Percentiles rank a stretch among this genome's conserved stretches.
phyloP scores from a whole-genome alignment of 371 early-diverging fungal species.

The Syncephalis fuscata region DNA sequence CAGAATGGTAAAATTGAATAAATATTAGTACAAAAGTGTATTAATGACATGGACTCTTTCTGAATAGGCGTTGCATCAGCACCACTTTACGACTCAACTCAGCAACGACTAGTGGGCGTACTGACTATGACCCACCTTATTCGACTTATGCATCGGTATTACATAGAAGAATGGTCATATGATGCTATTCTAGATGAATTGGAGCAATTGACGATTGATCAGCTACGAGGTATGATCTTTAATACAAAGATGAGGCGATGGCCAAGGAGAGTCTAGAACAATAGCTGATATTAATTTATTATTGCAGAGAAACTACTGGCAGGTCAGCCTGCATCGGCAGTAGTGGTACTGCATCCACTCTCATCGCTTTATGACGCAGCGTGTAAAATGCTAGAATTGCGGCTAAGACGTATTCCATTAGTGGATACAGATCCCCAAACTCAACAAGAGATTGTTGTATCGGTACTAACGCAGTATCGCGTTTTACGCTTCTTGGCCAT shows the following conservation, averaged over 20 bases:
- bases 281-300: constrained; percentile 2
- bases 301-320: constrained; percentile 35
- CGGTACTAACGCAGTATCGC: constrained; percentile 79
- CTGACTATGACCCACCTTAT: constrained; percentile 86
- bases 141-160: constrained; percentile 80
- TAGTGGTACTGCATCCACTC: constrained; percentile 61
- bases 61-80: constrained; percentile 78
- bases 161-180: constrained; percentile 48
- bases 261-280: too few species aligned
- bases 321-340: constrained; percentile 29
- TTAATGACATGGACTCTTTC: background rate
- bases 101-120: constrained; percentile 76
- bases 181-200: constrained; percentile 69
- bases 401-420: constrained; percentile 72
- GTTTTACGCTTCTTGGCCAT: constrained; percentile 80
- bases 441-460: constrained; percentile 71
- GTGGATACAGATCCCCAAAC: constrained; percentile 62
- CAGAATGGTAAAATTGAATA: constrained; percentile 56
- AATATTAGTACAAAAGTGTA: too few species aligned
- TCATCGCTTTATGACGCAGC: constrained; percentile 71
- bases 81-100: constrained; percentile 73
- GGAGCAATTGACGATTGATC: constrained; percentile 59
- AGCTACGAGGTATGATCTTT: constrained; percentile 31
- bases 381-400: constrained; percentile 49
- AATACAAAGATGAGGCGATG: too few species aligned